Conservation (phyloP, 768 basidiomycete species). For the Paxillus ammoniavirescens region DNA sequence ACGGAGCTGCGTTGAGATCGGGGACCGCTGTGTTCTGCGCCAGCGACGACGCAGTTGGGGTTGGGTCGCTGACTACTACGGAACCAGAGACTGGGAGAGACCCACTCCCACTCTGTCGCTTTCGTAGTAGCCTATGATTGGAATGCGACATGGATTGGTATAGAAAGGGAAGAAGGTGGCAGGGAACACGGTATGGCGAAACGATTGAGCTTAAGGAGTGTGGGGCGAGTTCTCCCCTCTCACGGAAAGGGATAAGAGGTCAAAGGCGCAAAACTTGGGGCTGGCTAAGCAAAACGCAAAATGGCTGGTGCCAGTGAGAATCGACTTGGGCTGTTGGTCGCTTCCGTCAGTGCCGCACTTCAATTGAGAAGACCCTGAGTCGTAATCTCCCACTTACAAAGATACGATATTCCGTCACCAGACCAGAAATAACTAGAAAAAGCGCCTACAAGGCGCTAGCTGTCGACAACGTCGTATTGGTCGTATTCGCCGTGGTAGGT, state of each 20-base stretch:
- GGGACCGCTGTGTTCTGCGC: slow-evolving; percentile 16
- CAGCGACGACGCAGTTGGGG: slow-evolving; percentile 25
- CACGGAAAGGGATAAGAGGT: slow-evolving; percentile 20
- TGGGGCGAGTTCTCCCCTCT: slow-evolving; percentile 11
- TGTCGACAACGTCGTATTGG: not conserved
- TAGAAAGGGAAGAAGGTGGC: not conserved
- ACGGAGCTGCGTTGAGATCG: not conserved
- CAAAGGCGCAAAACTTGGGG: not conserved
- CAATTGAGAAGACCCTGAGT: not conserved
- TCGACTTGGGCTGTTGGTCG: slow-evolving; percentile 17
- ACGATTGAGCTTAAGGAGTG: slow-evolving; percentile 18
- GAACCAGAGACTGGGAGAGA: slow-evolving; percentile 21
- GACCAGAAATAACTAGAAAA: not conserved
- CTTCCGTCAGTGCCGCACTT: slow-evolving; percentile 14
- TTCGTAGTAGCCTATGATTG: slow-evolving; percentile 7
- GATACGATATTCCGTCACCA: not conserved
- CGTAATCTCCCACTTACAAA: slow-evolving; percentile 12
- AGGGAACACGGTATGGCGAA: slow-evolving; percentile 4
- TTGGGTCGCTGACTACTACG: slow-evolving; percentile 20
- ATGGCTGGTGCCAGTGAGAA: not conserved
- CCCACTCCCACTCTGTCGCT: slow-evolving; percentile 7
- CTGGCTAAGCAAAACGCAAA: not conserved
- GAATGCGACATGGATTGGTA: slow-evolving; percentile 15
- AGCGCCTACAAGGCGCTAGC: slow-evolving; percentile 4
- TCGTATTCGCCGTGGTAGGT: slow-evolving; percentile 1